These are phyloP conservation scores for Tuber microsphaerosporum DNA, from an alignment of 495 filamentous ascomycete genomes.

Conservation along the genomic window DNA sequence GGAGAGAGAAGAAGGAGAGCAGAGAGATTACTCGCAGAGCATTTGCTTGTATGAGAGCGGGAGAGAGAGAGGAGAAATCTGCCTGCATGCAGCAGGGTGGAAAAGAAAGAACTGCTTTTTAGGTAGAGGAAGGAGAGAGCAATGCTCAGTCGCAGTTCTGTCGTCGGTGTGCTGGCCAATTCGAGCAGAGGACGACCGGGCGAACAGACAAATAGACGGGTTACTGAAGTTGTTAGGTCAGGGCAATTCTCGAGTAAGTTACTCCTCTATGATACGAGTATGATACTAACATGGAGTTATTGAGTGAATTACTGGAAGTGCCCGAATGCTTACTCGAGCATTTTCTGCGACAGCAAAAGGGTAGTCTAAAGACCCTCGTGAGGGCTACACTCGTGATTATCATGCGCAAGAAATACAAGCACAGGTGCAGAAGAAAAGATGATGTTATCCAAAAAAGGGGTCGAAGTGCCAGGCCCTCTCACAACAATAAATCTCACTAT, in stretches of 20 bases:
- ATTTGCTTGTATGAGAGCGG: neutral
- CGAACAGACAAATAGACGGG: neutral
- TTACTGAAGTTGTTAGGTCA: neutral
- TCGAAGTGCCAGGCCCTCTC: neutral
- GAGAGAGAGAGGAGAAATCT: constrained; percentile 3
- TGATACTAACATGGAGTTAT: neutral
- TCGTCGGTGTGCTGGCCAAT: neutral
- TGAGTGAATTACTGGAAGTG: neutral
- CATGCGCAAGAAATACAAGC: neutral
- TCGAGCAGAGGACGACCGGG: neutral
- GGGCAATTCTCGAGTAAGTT: neutral
- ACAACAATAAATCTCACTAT: neutral
- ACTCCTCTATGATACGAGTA: neutral
- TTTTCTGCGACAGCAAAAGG: neutral
- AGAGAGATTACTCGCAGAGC: neutral
- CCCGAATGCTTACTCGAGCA: neutral
- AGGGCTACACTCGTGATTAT: neutral
- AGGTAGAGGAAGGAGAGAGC: neutral
- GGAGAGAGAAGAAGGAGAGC: constrained; percentile 1
- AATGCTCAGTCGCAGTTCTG: neutral
- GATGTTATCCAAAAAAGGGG: constrained; percentile 1
- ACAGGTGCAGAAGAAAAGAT: neutral
- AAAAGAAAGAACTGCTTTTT: neutral
- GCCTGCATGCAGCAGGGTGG: neutral
- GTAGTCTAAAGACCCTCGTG: neutral